Percentiles rank a stretch among this genome's conserved stretches.
phyloP scores from a whole-genome alignment of 1,284 basidiomycete species.

The Ceratobasidium sp. region DNA sequence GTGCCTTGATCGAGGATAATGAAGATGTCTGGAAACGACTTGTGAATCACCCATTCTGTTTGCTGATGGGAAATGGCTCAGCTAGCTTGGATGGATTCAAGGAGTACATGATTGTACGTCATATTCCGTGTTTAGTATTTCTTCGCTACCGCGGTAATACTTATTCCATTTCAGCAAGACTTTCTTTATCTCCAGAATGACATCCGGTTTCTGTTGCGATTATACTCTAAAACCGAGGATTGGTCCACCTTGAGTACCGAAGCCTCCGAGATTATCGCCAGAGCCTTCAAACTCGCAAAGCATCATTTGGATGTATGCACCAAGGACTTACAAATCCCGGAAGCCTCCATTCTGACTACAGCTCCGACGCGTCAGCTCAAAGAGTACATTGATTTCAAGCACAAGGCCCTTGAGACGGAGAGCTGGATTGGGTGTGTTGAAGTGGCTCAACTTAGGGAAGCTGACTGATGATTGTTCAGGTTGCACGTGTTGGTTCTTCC shows the following conservation, averaged over 20 bases:
- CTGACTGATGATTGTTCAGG: neutral
- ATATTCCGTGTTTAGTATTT: neutral
- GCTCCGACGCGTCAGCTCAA: neutral
- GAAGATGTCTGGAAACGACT: neutral
- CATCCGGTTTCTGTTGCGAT: neutral
- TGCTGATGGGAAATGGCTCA: neutral
- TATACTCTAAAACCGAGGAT: neutral
- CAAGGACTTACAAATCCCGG: neutral
- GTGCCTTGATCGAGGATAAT: constrained; percentile 6
- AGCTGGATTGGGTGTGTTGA: neutral
- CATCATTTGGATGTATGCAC: neutral
- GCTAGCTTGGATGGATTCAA: neutral
- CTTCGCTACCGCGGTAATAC: neutral
- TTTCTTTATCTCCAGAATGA: neutral
- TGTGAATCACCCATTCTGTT: neutral
- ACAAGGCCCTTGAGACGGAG: neutral
- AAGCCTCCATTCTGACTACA: neutral
- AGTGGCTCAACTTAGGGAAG: neutral
- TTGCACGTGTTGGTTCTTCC: neutral
- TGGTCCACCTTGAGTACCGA: neutral
- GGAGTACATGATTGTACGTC: constrained; percentile 9
- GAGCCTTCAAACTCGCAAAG: neutral
- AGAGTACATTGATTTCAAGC: neutral
- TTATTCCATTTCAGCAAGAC: neutral
- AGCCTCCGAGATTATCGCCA: neutral